Conservation (phyloP, 2,329 filamentous ascomycete species). For the Myriosclerotinia scirpicola region DNA sequence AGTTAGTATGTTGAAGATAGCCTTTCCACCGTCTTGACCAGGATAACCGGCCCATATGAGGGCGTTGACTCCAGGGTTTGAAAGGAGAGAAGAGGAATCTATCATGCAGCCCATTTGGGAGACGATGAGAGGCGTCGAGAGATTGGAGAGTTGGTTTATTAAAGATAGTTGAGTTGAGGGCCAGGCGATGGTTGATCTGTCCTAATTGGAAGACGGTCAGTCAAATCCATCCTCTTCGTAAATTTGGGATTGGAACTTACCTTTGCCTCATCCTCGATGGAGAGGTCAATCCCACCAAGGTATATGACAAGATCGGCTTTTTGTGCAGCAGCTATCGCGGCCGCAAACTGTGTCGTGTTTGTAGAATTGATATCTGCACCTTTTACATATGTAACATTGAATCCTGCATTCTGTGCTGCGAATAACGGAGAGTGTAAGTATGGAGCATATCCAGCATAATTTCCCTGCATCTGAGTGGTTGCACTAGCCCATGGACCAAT, state of each 20-base stretch:
- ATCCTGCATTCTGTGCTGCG: constrained; percentile 46
- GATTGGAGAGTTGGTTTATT: constrained; percentile 49
- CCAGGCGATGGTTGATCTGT: constrained; percentile 54
- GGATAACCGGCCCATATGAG: constrained; percentile 61
- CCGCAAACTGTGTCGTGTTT: constrained; percentile 36
- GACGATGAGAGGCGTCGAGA: constrained; percentile 52
- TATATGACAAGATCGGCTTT: constrained; percentile 54
- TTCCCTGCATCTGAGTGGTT: constrained; percentile 35
- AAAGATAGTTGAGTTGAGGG: constrained; percentile 52
- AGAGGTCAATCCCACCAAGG: constrained; percentile 55
- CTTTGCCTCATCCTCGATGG: constrained; percentile 50
- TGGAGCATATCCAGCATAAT: constrained; percentile 32
- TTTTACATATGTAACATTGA: constrained; percentile 41
- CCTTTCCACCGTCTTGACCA: constrained; percentile 58
- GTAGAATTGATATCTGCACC: constrained; percentile 41
- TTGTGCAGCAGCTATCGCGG: constrained; percentile 44
- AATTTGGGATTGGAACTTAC: neutral
- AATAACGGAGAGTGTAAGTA: constrained; percentile 41
- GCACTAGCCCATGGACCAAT: constrained; percentile 33
- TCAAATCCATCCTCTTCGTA: neutral
- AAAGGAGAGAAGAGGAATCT: constrained; percentile 52
- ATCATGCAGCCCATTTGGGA: constrained; percentile 53
- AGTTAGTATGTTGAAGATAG: constrained; percentile 54
- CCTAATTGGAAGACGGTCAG: constrained; percentile 33
- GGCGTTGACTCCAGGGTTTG: constrained; percentile 50